Base-by-base conservation (phyloP, 2,329 filamentous ascomycete species). In the Paramyrothecium sp. region DNA sequence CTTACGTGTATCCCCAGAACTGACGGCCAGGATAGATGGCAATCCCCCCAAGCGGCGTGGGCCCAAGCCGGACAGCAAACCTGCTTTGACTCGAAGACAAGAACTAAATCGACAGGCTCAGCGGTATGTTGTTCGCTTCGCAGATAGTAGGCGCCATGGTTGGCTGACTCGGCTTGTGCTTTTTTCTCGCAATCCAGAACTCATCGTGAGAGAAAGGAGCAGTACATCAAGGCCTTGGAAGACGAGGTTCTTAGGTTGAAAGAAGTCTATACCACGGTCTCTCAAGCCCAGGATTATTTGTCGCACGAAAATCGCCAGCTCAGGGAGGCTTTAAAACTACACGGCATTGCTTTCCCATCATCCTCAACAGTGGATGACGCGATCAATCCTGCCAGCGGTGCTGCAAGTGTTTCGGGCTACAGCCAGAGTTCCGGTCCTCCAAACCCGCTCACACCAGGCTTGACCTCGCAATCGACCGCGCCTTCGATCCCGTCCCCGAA, bases 51-150 rank as follows among this genome's bases (percentile, higher is more conserved):
- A 98, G 77, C 87, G 91, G 63, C 87, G 95, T 73, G 95, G 95
- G 1, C 95, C 95, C 0, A 98, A 98, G 72, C 95, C 95, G 20
- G 95, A 98, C 73, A 96, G 90, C 78, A 97, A 96, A 71, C 95
- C 95, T 19, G 94, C 95, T 49, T 78, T 97, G 67, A 98, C 94
- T 20, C 84, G 94, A 60, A 86, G 94, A 62, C 95, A 98, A 71
- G 94, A 98, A 73, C 79, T 98, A 60, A 98, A 98, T 71, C 86
- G 95, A 61, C 94, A 98, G 77, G 95, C 95, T 30, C 95, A 98
- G 75, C 89, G 93, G 93, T 96, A 85, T 65, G 75, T 60, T 46
- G 20, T 17, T 7, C 21, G 12, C 33, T 16, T 26, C 17, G 10
- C 26, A 30, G 26, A 4, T 30, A 5, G 26, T 30, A 11, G 34